Evolutionary conservation across 257 asterid species (phyloP).

Genomic region (Craterostigma plantagineum): DNA sequence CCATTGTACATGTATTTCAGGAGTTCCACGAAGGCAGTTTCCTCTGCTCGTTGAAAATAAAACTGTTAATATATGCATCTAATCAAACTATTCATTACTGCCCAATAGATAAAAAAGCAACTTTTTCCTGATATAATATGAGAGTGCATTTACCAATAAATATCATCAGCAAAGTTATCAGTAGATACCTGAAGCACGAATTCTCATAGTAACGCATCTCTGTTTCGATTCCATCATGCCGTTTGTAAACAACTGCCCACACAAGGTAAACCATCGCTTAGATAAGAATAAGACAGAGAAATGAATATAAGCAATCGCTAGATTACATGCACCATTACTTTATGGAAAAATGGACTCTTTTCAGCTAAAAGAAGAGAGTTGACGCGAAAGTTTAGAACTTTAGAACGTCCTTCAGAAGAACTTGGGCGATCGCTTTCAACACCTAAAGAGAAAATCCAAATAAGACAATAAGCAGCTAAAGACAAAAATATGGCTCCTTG

Average conservation of each 20-base stretch:
- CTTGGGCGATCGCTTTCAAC: conserved; percentile 44
- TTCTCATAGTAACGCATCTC: conserved; percentile 81
- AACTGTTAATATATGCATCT: background rate
- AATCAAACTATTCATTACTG: background rate
- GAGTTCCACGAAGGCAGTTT: conserved; percentile 91
- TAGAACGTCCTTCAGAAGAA: conserved; percentile 48
- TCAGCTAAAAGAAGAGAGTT: conserved; percentile 90
- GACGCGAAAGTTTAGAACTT: conserved; percentile 49
- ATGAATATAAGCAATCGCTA: background rate
- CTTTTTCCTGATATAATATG: too few species aligned
- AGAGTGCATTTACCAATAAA: too few species aligned
- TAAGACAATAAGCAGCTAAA: conserved; percentile 4
- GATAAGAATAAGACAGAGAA: background rate
- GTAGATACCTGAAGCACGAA: conserved; percentile 63
- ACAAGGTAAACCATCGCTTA: conserved; percentile 9
- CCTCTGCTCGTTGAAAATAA: conserved; percentile 50
- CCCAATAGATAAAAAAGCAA: background rate
- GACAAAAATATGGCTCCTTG: background rate
- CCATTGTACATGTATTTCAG: conserved; percentile 86
- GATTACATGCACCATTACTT: conserved; percentile 27
- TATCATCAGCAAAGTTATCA: too few species aligned
- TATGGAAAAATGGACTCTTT: conserved; percentile 75
- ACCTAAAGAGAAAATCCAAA: conserved; percentile 3
- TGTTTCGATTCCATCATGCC: conserved; percentile 99
- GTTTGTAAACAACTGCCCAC: conserved; percentile 71